Percentiles rank a stretch among this genome's conserved stretches.
phyloP scores from a whole-genome alignment of 768 basidiomycete genomes.

The Hydnomerulius pinastri region DNA sequence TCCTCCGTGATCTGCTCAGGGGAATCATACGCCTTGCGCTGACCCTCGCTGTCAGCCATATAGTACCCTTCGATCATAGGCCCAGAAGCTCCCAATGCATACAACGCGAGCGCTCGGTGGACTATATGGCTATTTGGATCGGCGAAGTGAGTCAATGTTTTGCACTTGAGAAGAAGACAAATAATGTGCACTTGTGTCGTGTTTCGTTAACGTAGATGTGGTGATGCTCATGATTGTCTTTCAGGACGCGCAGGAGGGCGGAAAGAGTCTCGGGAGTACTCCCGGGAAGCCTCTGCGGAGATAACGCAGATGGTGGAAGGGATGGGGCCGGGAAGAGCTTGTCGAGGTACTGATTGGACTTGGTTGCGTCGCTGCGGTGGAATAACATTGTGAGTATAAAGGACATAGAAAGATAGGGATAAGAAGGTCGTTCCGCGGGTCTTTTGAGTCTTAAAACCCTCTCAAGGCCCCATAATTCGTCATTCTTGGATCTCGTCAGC shows the following conservation, averaged over 20 bases:
- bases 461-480: too few relatives aligned
- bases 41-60: neutral
- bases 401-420: too few relatives aligned
- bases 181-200: too few relatives aligned
- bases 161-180: too few relatives aligned
- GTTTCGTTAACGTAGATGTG: too few relatives aligned
- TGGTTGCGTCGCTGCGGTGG: too few relatives aligned
- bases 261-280: constrained; percentile 20
- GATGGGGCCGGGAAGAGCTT: constrained; percentile 27
- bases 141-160: too few relatives aligned
- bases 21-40: constrained; percentile 3
- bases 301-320: constrained; percentile 24
- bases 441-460: too few relatives aligned
- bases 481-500: too few relatives aligned
- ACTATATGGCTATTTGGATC: constrained; percentile 16
- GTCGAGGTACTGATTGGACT: constrained; percentile 17
- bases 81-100: constrained; percentile 7
- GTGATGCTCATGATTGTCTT: constrained; percentile 49
- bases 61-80: constrained; percentile 4
- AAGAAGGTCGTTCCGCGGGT: too few relatives aligned
- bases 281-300: constrained; percentile 31
- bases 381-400: too few relatives aligned
- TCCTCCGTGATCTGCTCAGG: constrained; percentile 3
- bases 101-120: constrained; percentile 12
- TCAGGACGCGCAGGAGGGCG: constrained; percentile 36